phyloP scores from a whole-genome alignment of 805 yeast species.

The Kodamaea neixiangensis region DNA sequence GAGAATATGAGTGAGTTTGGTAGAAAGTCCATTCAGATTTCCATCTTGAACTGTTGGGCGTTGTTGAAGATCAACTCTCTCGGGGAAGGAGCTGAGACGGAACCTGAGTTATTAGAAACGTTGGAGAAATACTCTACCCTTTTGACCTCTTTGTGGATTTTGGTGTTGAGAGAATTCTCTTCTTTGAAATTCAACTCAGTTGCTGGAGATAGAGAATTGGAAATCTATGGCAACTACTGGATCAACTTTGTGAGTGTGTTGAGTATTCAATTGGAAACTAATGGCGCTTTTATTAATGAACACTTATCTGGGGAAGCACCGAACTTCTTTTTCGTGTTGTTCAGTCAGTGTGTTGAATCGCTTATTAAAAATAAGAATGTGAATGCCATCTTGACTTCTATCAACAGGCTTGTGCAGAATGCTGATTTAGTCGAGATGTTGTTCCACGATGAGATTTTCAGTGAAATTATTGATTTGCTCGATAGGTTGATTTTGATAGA shows the following conservation, averaged over 20 bases:
- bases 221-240: conserved; percentile 65
- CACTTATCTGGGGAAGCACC: conserved; percentile 58
- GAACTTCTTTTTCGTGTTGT: conserved; percentile 74
- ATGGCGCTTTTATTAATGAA: conserved; percentile 45
- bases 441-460: conserved; percentile 66
- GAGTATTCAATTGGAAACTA: conserved; percentile 59
- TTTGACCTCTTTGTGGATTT: conserved; percentile 78
- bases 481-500: conserved; percentile 70
- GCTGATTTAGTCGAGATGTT: conserved; percentile 58
- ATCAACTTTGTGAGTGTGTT: conserved; percentile 74
- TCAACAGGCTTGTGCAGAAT: conserved; percentile 54
- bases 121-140: conserved; percentile 57
- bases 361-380: conserved; percentile 53
- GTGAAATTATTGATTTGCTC: conserved; percentile 73
- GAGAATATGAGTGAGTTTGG: conserved; percentile 45
- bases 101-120: conserved; percentile 49
- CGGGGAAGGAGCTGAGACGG: conserved; percentile 26
- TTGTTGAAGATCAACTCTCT: conserved; percentile 43
- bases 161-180: conserved; percentile 73
- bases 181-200: conserved; percentile 54
- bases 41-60: conserved; percentile 76
- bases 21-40: conserved; percentile 55
- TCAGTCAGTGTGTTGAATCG: conserved; percentile 81
- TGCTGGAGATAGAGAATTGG: conserved; percentile 41
- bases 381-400: conserved; percentile 49